Evolutionary conservation across 2,329 filamentous ascomycete genomes (phyloP).

Genomic region (Amesomyces nigricolor): DNA sequence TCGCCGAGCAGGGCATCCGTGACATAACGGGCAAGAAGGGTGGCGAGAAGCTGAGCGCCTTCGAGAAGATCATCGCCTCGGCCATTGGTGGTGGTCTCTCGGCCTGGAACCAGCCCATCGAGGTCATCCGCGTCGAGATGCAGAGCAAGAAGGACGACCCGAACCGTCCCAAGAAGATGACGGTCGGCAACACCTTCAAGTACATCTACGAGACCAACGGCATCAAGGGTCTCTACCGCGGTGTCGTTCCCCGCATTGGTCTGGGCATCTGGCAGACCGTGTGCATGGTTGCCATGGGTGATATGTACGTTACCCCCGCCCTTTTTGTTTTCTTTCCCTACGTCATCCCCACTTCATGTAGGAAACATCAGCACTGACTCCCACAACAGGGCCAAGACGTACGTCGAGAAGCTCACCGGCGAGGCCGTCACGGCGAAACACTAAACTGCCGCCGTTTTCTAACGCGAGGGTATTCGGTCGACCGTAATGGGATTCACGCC

Average conservation of each 20-base stretch:
- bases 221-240: slow-evolving; percentile 87
- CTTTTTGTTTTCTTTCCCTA: slow-evolving; percentile 1
- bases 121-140: slow-evolving; percentile 99
- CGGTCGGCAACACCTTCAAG: slow-evolving; percentile 73
- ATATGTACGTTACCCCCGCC: slow-evolving; percentile 66
- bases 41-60: slow-evolving; percentile 66
- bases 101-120: slow-evolving; percentile 99
- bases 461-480: background rate
- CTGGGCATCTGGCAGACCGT: slow-evolving; percentile 98
- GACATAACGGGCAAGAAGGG: slow-evolving; percentile 71
- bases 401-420: slow-evolving; percentile 61
- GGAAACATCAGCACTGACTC: slow-evolving; percentile 14
- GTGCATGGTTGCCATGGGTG: slow-evolving; percentile 98
- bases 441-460: slow-evolving; percentile 37
- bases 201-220: slow-evolving; percentile 94
- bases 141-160: slow-evolving; percentile 98
- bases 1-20: slow-evolving; percentile 86
- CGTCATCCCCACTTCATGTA: slow-evolving; percentile 5
- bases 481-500: background rate
- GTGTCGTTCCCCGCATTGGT: slow-evolving; percentile 88
- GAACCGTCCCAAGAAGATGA: slow-evolving; percentile 98
- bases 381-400: slow-evolving; percentile 54
- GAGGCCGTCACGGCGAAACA: slow-evolving; percentile 62
- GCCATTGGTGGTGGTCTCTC: slow-evolving; percentile 86
- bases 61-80: slow-evolving; percentile 86